Evolutionary conservation across 2,329 filamentous ascomycete species (phyloP).

Genomic region (Metarhizium rileyi): DNA sequence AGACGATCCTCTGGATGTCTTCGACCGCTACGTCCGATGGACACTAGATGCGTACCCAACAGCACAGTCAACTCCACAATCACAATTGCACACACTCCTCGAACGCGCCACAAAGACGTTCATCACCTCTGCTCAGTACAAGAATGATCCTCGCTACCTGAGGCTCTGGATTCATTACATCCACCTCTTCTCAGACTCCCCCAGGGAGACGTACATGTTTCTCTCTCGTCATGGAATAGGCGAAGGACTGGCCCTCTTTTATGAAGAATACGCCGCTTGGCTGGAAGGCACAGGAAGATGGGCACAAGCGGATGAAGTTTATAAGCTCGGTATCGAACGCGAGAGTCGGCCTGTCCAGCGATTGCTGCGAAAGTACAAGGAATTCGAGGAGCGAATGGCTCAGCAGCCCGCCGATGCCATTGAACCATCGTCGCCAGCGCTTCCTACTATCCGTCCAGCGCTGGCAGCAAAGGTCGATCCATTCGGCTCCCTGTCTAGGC

Average conservation of each 20-base stretch:
- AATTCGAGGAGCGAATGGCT: slow-evolving; percentile 75
- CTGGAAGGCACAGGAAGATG: slow-evolving; percentile 76
- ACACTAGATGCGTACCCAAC: slow-evolving; percentile 91
- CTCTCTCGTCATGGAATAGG: slow-evolving; percentile 82
- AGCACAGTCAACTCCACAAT: slow-evolving; percentile 81
- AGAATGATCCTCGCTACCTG: slow-evolving; percentile 88
- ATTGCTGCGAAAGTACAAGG: slow-evolving; percentile 78
- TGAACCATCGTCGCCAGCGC: slow-evolving; percentile 75
- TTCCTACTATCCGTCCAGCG: slow-evolving; percentile 74
- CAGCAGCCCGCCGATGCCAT: slow-evolving; percentile 49
- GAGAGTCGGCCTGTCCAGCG: slow-evolving; percentile 77
- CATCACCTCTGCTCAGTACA: slow-evolving; percentile 76
- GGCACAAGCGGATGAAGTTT: slow-evolving; percentile 90
- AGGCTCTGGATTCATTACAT: slow-evolving; percentile 95
- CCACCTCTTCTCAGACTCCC: slow-evolving; percentile 82
- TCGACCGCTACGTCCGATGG: slow-evolving; percentile 96
- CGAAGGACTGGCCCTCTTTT: slow-evolving; percentile 80
- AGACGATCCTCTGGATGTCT: slow-evolving; percentile 91
- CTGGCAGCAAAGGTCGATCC: slow-evolving; percentile 80
- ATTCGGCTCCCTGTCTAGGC: slow-evolving; percentile 50
- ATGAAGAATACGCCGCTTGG: slow-evolving; percentile 95
- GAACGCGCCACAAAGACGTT: slow-evolving; percentile 91
- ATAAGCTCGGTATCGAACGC: slow-evolving; percentile 77
- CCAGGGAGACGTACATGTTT: slow-evolving; percentile 86
- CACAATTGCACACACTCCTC: slow-evolving; percentile 78